Conservation (phyloP, 192 early-diverging fungal species). For the Backusella parvicylindrica region DNA sequence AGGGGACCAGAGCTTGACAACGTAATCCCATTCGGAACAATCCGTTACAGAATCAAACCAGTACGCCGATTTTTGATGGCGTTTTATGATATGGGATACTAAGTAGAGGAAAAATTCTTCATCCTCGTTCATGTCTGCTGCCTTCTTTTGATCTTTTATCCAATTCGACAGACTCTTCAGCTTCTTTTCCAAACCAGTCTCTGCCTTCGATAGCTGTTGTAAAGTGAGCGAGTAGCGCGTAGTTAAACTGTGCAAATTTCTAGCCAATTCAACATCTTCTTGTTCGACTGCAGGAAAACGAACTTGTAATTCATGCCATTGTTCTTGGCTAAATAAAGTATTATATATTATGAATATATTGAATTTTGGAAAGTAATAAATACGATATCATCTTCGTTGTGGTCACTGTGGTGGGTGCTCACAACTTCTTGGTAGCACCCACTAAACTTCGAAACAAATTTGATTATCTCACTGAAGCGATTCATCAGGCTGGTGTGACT, state of each 20-base stretch:
- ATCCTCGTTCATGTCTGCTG: background rate
- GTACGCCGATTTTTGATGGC: background rate
- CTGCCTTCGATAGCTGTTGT: background rate
- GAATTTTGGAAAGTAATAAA: too few relatives aligned
- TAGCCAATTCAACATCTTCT: background rate
- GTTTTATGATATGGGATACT: background rate
- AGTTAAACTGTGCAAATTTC: background rate
- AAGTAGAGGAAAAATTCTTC: background rate
- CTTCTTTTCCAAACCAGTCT: background rate
- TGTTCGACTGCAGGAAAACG: background rate
- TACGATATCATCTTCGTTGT: too few relatives aligned
- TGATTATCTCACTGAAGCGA: too few relatives aligned
- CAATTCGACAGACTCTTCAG: background rate
- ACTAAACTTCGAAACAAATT: too few relatives aligned
- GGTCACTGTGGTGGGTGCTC: too few relatives aligned
- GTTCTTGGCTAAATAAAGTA: background rate
- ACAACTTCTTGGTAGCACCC: too few relatives aligned
- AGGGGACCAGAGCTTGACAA: background rate
- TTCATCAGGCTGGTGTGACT: too few relatives aligned
- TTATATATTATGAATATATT: too few relatives aligned
- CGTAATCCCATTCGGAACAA: conserved; percentile 1
- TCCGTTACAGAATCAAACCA: background rate
- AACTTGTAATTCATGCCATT: background rate
- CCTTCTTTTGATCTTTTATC: background rate
- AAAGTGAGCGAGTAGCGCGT: background rate